Percentiles rank a stretch among this genome's conserved stretches.
Evolutionary conservation across 441 rosid genomes (phyloP).

Genomic region (Corymbia calophylla): DNA sequence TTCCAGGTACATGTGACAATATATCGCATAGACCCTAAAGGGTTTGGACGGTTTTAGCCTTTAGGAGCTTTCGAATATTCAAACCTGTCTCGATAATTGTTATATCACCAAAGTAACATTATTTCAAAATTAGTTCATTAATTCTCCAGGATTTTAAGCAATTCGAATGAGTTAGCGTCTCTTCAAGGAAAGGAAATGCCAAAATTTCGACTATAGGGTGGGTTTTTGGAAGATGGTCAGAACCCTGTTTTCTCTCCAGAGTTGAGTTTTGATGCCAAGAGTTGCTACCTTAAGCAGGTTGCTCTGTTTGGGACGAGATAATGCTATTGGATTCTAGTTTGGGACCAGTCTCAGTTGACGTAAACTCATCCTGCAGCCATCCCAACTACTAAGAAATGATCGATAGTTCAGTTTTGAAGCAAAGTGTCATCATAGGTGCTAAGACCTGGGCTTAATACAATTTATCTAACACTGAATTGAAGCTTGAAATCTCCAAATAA

Average conservation of each 20-base stretch:
- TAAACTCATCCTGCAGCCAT: neutral
- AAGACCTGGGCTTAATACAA: neutral
- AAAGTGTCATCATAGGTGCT: neutral
- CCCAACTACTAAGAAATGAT: neutral
- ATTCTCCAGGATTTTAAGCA: neutral
- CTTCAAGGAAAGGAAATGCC: neutral
- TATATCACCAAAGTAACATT: neutral
- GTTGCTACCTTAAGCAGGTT: neutral
- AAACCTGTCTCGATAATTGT: neutral
- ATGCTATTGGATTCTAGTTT: neutral
- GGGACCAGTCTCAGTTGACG: neutral
- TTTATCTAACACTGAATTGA: neutral
- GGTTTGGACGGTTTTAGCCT: neutral
- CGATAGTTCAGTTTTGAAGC: neutral
- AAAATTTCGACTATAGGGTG: neutral
- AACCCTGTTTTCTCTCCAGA: neutral
- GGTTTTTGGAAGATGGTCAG: neutral
- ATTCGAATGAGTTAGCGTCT: neutral
- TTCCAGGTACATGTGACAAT: neutral
- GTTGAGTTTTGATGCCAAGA: neutral
- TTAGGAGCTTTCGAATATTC: neutral
- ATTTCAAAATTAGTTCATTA: neutral
- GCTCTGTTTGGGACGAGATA: neutral
- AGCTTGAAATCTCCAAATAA: neutral
- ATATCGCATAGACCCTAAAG: neutral